These are phyloP conservation scores for Sungouiozyma intestinalis DNA, from an alignment of 805 yeast species.

Conservation along the genomic window DNA sequence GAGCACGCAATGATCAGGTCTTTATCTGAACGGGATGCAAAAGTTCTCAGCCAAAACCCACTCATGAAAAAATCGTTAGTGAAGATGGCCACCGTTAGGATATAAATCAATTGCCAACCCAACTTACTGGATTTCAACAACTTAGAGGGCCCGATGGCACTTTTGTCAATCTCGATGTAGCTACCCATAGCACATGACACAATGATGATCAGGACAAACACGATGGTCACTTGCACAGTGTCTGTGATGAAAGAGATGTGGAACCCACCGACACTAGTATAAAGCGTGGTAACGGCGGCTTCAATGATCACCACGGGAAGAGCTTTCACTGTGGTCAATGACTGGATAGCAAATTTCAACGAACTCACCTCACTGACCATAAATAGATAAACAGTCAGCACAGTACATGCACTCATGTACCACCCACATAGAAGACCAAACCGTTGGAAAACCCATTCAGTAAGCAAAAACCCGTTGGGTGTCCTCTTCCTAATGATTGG, in stretches of 20 bases:
- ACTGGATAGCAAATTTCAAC: constrained; percentile 61
- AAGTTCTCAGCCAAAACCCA: constrained; percentile 91
- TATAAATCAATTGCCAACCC: constrained; percentile 86
- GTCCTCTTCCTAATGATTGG: constrained; percentile 69
- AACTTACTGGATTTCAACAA: constrained; percentile 55
- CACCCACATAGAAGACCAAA: constrained; percentile 65
- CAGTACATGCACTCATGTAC: constrained; percentile 70
- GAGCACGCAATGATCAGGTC: constrained; percentile 69
- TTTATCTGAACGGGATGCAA: constrained; percentile 70
- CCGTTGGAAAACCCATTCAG: constrained; percentile 88
- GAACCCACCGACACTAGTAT: constrained; percentile 85
- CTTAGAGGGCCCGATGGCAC: constrained; percentile 54
- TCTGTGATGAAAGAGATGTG: constrained; percentile 82
- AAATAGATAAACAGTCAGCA: constrained; percentile 73
- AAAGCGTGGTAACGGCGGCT: constrained; percentile 76
- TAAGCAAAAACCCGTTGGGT: constrained; percentile 83
- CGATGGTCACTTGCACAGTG: constrained; percentile 70
- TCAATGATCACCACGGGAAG: constrained; percentile 76
- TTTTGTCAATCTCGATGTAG: constrained; percentile 47
- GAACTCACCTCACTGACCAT: constrained; percentile 85
- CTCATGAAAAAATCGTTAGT: constrained; percentile 86
- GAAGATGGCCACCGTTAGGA: constrained; percentile 73
- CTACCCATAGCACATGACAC: constrained; percentile 74
- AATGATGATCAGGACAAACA: constrained; percentile 53
- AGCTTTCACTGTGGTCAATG: constrained; percentile 70